Percentiles rank a stretch among this genome's conserved stretches.
These are phyloP conservation scores for Vitellaria paradoxa DNA, from an alignment of 179 eudicot genomes.

Conservation along the genomic window DNA sequence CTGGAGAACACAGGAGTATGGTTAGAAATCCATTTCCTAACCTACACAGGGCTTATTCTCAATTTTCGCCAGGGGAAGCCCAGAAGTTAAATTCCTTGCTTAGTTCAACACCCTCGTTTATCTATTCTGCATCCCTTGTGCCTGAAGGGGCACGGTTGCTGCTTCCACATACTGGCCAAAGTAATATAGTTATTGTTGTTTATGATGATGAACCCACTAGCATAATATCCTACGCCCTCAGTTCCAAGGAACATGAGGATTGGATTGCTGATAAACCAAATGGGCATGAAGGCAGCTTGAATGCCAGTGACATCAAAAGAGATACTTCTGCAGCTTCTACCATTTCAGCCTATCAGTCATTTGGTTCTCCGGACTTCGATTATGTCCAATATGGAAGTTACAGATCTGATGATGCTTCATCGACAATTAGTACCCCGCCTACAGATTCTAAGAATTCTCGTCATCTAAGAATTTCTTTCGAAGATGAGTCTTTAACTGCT, in stretches of 20 bases:
- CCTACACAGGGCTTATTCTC: constrained; percentile 58
- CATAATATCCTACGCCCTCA: constrained; percentile 84
- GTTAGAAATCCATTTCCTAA: constrained; percentile 47
- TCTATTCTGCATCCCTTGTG: constrained; percentile 49
- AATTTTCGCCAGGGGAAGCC: constrained; percentile 39
- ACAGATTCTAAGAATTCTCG: constrained; percentile 63
- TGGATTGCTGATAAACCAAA: constrained; percentile 44
- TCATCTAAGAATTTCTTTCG: constrained; percentile 71
- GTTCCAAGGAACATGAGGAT: constrained; percentile 73
- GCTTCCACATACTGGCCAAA: constrained; percentile 51
- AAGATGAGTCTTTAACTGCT: constrained; percentile 59
- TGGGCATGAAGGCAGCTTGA: constrained; percentile 35
- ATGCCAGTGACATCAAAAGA: constrained; percentile 29
- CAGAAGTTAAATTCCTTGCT: constrained; percentile 29
- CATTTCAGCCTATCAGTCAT: constrained; percentile 68
- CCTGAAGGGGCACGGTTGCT: constrained; percentile 74
- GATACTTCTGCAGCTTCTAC: constrained; percentile 54
- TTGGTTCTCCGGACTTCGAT: constrained; percentile 74
- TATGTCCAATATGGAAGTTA: constrained; percentile 56
- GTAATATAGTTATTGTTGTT: constrained; percentile 66
- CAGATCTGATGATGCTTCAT: constrained; percentile 62
- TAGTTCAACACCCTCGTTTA: constrained; percentile 36
- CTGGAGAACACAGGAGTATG: constrained; percentile 68
- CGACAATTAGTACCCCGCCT: constrained; percentile 36
- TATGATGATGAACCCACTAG: constrained; percentile 97